Conservation (phyloP, 495 filamentous ascomycete species). For the Letharia lupina region DNA sequence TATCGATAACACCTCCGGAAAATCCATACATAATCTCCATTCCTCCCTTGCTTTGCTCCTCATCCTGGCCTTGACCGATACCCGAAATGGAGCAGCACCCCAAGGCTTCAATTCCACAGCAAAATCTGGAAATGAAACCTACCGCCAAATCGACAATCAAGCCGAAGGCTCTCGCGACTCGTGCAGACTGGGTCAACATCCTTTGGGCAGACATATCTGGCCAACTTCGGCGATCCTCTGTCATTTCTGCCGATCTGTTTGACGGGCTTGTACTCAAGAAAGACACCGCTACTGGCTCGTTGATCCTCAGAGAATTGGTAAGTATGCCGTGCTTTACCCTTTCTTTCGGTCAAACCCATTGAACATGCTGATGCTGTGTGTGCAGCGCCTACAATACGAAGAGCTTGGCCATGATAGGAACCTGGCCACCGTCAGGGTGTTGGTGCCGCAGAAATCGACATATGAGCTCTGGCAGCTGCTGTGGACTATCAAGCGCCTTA, state of each 20-base stretch:
- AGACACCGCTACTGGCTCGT: neutral
- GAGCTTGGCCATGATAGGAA: neutral
- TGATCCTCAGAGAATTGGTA: neutral
- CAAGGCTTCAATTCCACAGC: neutral
- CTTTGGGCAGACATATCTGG: conserved; percentile 5
- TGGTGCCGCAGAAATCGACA: neutral
- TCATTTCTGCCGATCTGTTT: neutral
- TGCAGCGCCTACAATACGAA: neutral
- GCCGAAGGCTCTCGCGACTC: neutral
- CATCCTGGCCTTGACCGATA: neutral
- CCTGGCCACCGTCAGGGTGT: neutral
- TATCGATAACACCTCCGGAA: neutral
- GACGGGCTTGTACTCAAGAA: conserved; percentile 1
- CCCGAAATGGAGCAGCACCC: neutral
- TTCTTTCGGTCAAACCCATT: neutral
- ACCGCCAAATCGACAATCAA: neutral
- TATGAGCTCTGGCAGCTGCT: neutral
- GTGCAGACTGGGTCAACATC: conserved; percentile 1
- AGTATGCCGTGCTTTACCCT: neutral
- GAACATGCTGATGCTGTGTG: neutral
- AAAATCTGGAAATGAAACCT: neutral
- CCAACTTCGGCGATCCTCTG: conserved; percentile 1
- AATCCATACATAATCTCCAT: neutral
- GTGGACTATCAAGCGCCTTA: neutral
- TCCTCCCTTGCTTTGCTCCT: neutral